Base-by-base conservation (phyloP, 2,329 filamentous ascomycete species). In the Zasmidium cellare region DNA sequence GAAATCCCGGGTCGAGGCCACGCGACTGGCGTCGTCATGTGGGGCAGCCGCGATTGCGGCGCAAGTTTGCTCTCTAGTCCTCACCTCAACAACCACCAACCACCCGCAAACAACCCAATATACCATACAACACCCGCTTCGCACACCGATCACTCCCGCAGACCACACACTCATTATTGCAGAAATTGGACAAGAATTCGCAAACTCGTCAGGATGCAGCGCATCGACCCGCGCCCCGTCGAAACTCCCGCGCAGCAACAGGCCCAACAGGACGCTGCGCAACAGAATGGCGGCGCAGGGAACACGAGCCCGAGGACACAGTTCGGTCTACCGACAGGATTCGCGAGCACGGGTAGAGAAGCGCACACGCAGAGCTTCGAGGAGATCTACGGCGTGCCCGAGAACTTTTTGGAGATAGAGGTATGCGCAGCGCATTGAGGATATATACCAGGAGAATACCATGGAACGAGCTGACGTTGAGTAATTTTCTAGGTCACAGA, bases 361-460 rank as follows among this genome's bases (percentile, higher is more conserved):
- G 46, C 62, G 9, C 70, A 71, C 50, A 69, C 70, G 5, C 94
- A 99, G 81, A 94, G 89, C 72, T 97, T 97, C 74, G 94, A 99
- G 79, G 94, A 99, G 83, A 96, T 97, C 75, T 99, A 99, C 77
- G 94, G 92, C 14, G 91, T 93, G 49, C 94, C 94, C 5, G 94
- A 99, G 82, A 99, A 99, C 81, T 97, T 97, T 74, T 85, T 99
- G 55, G 94, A 99, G 81, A 96, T 99, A 64, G 94, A 99, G 83
- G 92, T 94, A 75, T 58, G 78, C 72, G 28, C 35, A 38, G 28
- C 41, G 11, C 46, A 24, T n/a, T n/a, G n/a, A n/a, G n/a, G n/a
- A n/a, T n/a, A n/a, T n/a, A n/a, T n/a, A n/a, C n/a, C n/a, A n/a
- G n/a, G 5, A 22, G 23, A 22, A 35, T 6, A 53, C 9, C 14